These are phyloP conservation scores for Panicum miliaceum DNA, from an alignment of 176 grass and related monocot genomes.

Conservation along the genomic window DNA sequence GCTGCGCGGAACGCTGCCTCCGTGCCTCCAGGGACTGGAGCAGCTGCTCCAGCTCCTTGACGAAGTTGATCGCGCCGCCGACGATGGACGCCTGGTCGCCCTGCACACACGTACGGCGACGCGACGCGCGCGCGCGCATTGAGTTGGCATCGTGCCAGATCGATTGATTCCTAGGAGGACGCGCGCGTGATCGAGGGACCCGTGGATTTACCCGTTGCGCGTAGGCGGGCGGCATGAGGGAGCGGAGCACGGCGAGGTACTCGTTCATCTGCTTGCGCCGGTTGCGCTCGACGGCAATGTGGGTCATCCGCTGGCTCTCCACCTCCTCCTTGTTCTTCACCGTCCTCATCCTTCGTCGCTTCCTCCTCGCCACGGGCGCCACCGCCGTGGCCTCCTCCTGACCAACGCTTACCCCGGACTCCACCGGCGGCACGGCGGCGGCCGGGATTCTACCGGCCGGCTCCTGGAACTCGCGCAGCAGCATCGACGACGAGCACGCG, in stretches of 20 bases:
- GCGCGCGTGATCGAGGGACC: neutral
- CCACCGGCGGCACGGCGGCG: slow-evolving; percentile 2
- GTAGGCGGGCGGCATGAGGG: slow-evolving; percentile 81
- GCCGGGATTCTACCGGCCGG: slow-evolving; percentile 30
- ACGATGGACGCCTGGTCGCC: slow-evolving; percentile 96
- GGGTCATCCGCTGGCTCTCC: slow-evolving; percentile 95
- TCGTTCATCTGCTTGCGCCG: slow-evolving; percentile 95
- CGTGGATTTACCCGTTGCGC: slow-evolving; percentile 55
- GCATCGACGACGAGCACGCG: slow-evolving; percentile 44
- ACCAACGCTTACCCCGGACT: neutral
- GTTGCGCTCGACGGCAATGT: slow-evolving; percentile 99
- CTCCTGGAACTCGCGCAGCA: slow-evolving; percentile 49
- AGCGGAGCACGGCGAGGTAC: slow-evolving; percentile 82
- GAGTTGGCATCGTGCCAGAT: neutral
- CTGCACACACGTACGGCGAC: slow-evolving; percentile 32
- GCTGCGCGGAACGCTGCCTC: slow-evolving; percentile 24
- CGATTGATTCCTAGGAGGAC: neutral
- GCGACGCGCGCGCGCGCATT: neutral
- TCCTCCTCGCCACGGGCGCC: slow-evolving; percentile 43
- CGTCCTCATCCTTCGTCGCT: slow-evolving; percentile 65
- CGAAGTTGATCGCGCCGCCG: slow-evolving; percentile 89
- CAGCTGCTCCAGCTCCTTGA: slow-evolving; percentile 93
- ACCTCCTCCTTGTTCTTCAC: slow-evolving; percentile 92
- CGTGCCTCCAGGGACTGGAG: slow-evolving; percentile 71
- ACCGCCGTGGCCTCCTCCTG: slow-evolving; percentile 26